phyloP scores from a whole-genome alignment of 2,329 filamentous ascomycete genomes.

The Fusarium camptoceras region DNA sequence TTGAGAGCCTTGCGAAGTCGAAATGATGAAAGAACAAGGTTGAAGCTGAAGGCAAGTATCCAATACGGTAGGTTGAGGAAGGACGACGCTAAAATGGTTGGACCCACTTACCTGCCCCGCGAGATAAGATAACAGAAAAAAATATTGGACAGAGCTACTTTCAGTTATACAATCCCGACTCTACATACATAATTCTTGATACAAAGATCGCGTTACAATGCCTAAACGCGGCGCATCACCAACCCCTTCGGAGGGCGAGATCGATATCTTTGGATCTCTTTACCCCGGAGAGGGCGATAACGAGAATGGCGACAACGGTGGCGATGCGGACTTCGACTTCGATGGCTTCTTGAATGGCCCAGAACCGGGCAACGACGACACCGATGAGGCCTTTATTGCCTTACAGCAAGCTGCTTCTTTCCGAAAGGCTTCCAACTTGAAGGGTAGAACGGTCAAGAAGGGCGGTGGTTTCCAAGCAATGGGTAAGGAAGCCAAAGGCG shows the following conservation, averaged over 20 bases:
- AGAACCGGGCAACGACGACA: slow-evolving; percentile 65
- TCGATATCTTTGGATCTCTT: slow-evolving; percentile 86
- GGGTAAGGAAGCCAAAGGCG: slow-evolving; percentile 62
- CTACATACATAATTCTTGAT: slow-evolving; percentile 14
- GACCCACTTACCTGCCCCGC: slow-evolving; percentile 47
- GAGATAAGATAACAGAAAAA: slow-evolving; percentile 58
- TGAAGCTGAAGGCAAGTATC: slow-evolving; percentile 15
- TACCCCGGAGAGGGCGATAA: slow-evolving; percentile 72
- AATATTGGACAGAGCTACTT: slow-evolving; percentile 44
- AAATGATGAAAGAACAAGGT: slow-evolving; percentile 12
- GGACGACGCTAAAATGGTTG: slow-evolving; percentile 4
- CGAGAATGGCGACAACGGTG: slow-evolving; percentile 53
- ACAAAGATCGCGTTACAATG: slow-evolving; percentile 62
- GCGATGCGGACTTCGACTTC: slow-evolving; percentile 64
- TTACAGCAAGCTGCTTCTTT: slow-evolving; percentile 88
- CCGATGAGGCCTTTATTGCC: slow-evolving; percentile 91
- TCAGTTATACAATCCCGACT: slow-evolving; percentile 14
- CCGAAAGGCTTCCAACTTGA: slow-evolving; percentile 83
- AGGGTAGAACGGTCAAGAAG: slow-evolving; percentile 90
- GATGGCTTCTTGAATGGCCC: slow-evolving; percentile 70
- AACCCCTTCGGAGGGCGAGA: slow-evolving; percentile 86
- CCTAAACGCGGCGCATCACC: slow-evolving; percentile 81
- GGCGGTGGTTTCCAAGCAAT: slow-evolving; percentile 97
- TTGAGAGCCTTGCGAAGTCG: background rate
- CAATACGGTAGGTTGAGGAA: slow-evolving; percentile 11